Evolutionary conservation across 139 green algal species (phyloP), one percentile per base, ranked within the genome.

Genomic region (Coccomyxa sp.): DNA sequence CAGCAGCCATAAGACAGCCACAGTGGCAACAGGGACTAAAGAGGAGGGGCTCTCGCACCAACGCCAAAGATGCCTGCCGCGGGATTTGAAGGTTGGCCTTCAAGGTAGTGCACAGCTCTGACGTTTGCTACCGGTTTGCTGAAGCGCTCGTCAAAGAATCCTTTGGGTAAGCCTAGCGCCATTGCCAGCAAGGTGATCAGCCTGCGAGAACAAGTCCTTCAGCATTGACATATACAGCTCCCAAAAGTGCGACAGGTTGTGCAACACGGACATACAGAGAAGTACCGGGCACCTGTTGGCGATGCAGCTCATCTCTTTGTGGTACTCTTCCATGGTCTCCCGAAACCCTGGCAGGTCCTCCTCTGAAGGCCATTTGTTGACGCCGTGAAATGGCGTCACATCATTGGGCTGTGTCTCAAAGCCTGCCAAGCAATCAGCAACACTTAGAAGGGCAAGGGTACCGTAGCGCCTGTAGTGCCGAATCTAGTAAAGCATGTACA

Each of bases 21-120:
- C 29, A 27, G 18, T 16, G 18, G 5, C 9, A n/a, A 39, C 73
- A 70, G 41, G 40, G 39, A 39, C 4, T 34, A 14, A 40, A 39
- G 2, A 72, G 29, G 64, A 74, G 2, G 24, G 14, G 18, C 58
- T 71, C 35, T 8, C 55, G 6, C 38, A 82, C 78, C 82, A 3
- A 83, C 82, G 0, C 75, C 88, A 39, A 88, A 86, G 35, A 90
- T 74, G 29, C 88, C 88, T 14, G 81, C 69, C 39, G 80, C 75
- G 31, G 81, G 39, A 36, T 37, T 54, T 12, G 58, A 9, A 5
- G 83, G 85, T 24, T 88, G 76, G 54, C 84, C 79, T 6, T 82
- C 80, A 0, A 82, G 50, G 83, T 97, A 97, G 81, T 92, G 90
- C 81, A 97, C 83, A 18, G 89, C 89, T 6, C 92, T 81, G 68